Percentiles rank a stretch among this genome's conserved stretches.
Evolutionary conservation across 495 filamentous ascomycete species (phyloP).

Genomic region (Pyrenula aspistea): DNA sequence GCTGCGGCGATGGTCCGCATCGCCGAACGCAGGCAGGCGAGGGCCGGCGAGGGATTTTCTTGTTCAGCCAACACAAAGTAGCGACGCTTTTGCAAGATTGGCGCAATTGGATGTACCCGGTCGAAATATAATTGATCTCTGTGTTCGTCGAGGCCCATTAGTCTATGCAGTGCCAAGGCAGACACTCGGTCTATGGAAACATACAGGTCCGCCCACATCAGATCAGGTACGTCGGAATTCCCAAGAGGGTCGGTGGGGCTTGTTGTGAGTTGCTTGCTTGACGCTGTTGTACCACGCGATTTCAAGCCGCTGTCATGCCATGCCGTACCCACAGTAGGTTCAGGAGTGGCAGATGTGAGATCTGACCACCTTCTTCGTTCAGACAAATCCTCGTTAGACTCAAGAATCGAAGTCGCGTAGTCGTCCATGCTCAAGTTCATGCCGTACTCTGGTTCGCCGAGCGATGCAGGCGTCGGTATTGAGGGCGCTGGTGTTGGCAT

Average conservation of each 20-base stretch:
- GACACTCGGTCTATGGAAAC: neutral
- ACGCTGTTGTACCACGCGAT: neutral
- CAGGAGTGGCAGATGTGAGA: neutral
- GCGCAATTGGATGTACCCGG: slow-evolving; percentile 16
- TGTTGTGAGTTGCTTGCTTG: neutral
- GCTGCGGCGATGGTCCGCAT: slow-evolving; percentile 20
- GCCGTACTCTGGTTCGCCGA: neutral
- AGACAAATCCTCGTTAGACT: neutral
- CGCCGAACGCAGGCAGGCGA: slow-evolving; percentile 16
- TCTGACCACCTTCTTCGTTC: neutral
- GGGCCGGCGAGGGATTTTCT: slow-evolving; percentile 1
- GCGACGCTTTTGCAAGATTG: slow-evolving; percentile 17
- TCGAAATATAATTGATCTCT: slow-evolving; percentile 27
- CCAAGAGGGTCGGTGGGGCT: neutral
- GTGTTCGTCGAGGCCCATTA: neutral
- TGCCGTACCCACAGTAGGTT: neutral
- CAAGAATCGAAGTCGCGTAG: neutral
- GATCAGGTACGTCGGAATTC: neutral
- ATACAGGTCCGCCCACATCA: slow-evolving; percentile 6
- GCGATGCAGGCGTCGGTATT: neutral
- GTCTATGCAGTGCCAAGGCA: neutral
- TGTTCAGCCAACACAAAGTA: slow-evolving; percentile 12
- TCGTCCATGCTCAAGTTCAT: neutral
- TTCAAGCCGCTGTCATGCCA: neutral
- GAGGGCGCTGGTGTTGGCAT: neutral